phyloP scores from a whole-genome alignment of 352 stramenopile genomes.

The Globisporangium viniferum region DNA sequence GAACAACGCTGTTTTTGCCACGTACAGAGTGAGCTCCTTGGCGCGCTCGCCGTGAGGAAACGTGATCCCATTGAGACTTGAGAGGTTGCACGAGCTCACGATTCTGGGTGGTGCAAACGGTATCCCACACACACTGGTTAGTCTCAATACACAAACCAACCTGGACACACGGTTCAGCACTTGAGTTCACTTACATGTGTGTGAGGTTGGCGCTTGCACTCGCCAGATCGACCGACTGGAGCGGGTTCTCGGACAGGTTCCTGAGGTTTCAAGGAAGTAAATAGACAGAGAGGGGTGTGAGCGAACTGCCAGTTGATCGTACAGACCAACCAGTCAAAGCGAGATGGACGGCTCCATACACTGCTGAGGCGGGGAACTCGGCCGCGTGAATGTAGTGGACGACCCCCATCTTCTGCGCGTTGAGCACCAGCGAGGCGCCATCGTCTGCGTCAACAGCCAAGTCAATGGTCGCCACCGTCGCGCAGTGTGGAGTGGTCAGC shows the following conservation, averaged over 20 bases:
- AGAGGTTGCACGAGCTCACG: conserved; percentile 12
- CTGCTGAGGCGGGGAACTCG: background rate
- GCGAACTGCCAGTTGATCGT: background rate
- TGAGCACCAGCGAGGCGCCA: background rate
- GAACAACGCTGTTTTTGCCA: background rate
- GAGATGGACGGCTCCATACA: background rate
- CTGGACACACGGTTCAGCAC: too few species aligned
- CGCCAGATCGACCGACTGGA: conserved; percentile 9
- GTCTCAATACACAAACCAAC: too few species aligned
- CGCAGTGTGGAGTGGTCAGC: conserved; percentile 4
- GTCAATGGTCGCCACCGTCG: background rate
- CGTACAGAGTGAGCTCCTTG: conserved; percentile 6
- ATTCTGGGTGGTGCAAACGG: too few species aligned
- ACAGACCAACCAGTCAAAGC: too few species aligned
- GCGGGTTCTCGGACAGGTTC: conserved; percentile 13
- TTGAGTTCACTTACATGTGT: background rate
- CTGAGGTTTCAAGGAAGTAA: background rate
- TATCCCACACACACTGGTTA: too few species aligned
- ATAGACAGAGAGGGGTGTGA: background rate
- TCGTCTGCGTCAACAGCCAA: background rate
- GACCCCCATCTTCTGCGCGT: conserved; percentile 7
- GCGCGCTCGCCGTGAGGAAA: background rate
- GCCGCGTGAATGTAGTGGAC: conserved; percentile 7
- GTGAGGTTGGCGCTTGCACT: conserved; percentile 1
- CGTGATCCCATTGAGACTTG: background rate